phyloP scores from a whole-genome alignment of 768 basidiomycete species.

The Phlebiopsis flavidoalba region DNA sequence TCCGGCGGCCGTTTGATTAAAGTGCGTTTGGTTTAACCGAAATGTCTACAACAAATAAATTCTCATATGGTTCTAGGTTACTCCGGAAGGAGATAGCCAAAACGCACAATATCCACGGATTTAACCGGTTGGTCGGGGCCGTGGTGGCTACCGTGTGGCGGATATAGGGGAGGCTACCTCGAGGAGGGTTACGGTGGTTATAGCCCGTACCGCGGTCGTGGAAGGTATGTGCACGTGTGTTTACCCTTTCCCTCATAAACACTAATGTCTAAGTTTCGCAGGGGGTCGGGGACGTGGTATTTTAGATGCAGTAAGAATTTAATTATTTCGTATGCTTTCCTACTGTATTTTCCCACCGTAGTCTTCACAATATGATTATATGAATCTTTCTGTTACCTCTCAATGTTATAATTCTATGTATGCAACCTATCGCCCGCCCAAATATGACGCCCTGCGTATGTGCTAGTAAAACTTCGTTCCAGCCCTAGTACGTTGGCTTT shows the following conservation, averaged over 20 bases:
- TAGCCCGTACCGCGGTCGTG: slow-evolving; percentile 62
- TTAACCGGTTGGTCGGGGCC: slow-evolving; percentile 77
- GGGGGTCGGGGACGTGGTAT: slow-evolving; percentile 79
- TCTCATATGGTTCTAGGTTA: slow-evolving; percentile 55
- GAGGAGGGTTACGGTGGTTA: slow-evolving; percentile 56
- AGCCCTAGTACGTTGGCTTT: too few relatives aligned
- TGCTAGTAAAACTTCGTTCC: background rate
- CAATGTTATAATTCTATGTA: background rate
- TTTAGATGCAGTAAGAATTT: slow-evolving; percentile 28
- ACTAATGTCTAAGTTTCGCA: slow-evolving; percentile 19
- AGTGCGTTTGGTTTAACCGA: slow-evolving; percentile 39
- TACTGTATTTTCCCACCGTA: background rate
- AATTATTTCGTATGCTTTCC: background rate
- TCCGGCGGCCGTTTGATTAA: slow-evolving; percentile 91
- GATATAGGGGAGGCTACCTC: slow-evolving; percentile 52
- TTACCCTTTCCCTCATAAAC: slow-evolving; percentile 8
- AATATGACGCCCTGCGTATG: background rate
- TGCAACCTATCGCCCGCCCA: background rate
- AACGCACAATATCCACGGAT: slow-evolving; percentile 93
- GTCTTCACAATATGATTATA: background rate
- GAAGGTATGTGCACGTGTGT: slow-evolving; percentile 49
- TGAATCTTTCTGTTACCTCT: background rate
- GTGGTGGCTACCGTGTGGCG: slow-evolving; percentile 38
- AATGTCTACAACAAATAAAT: background rate
- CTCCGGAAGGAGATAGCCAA: too few relatives aligned